phyloP scores from a whole-genome alignment of 1,139 yeast species.

The Lodderomyces oxycetoniae region DNA sequence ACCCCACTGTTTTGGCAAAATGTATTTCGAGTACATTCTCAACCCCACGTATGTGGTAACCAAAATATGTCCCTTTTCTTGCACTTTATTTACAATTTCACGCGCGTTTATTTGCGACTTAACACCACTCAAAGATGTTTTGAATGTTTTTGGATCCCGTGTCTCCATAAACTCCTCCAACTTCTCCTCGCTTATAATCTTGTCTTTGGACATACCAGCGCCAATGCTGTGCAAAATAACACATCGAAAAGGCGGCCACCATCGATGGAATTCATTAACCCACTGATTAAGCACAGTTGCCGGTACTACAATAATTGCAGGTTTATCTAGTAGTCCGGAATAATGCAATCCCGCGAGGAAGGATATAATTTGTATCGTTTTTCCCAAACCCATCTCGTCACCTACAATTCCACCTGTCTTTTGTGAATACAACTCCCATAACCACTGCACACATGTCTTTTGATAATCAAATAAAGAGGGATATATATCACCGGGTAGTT shows the following conservation, averaged over 20 bases:
- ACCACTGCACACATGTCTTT: constrained; percentile 82
- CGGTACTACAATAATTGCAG: constrained; percentile 86
- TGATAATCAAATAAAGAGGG: constrained; percentile 88
- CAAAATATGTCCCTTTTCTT: constrained; percentile 68
- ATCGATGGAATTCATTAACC: constrained; percentile 90
- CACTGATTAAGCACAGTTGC: constrained; percentile 95
- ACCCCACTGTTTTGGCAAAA: constrained; percentile 78
- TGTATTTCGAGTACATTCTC: constrained; percentile 63
- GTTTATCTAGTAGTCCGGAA: constrained; percentile 68
- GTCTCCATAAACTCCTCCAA: constrained; percentile 46
- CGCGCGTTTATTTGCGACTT: constrained; percentile 39
- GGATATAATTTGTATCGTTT: constrained; percentile 86
- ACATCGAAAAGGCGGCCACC: constrained; percentile 97
- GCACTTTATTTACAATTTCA: constrained; percentile 47
- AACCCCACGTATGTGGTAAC: constrained; percentile 92
- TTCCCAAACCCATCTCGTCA: constrained; percentile 97
- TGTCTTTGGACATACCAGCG: constrained; percentile 58
- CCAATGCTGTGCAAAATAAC: constrained; percentile 91
- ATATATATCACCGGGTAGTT: constrained; percentile 86
- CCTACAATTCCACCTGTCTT: constrained; percentile 93
- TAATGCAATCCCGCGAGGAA: constrained; percentile 88
- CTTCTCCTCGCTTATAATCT: constrained; percentile 43
- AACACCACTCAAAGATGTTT: constrained; percentile 21
- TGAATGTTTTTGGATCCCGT: constrained; percentile 42
- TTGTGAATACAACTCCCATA: constrained; percentile 79